phyloP scores from a whole-genome alignment of 805 yeast genomes.

The Tetrapisispora nanseiensis region DNA sequence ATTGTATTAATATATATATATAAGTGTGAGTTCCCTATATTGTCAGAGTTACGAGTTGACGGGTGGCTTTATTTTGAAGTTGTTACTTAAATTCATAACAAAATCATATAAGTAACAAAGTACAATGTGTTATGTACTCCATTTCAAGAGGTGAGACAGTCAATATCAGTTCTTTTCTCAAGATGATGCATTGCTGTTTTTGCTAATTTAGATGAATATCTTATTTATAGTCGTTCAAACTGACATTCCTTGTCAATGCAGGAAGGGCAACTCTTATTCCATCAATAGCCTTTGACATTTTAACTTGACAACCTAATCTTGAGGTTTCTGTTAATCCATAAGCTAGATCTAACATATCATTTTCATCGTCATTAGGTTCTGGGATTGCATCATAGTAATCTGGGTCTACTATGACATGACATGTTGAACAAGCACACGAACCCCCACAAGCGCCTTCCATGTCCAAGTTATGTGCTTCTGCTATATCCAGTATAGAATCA shows the following conservation, averaged over 20 bases:
- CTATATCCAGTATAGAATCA: slow-evolving; percentile 84
- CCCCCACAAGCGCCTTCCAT: slow-evolving; percentile 99
- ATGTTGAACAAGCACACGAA: slow-evolving; percentile 96
- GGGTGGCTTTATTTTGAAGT: no score
- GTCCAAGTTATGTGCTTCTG: slow-evolving; percentile 85
- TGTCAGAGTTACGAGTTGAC: no score
- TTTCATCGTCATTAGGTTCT: slow-evolving; percentile 95
- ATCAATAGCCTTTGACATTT: slow-evolving; percentile 81
- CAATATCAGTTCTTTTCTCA: no score
- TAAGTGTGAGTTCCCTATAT: no score
- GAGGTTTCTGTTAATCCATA: slow-evolving; percentile 96
- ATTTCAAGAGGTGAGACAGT: no score
- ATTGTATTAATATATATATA: no score
- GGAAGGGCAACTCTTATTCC: slow-evolving; percentile 94
- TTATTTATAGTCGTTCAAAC: slow-evolving; percentile 65
- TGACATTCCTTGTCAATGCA: slow-evolving; percentile 92
- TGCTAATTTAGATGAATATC: no score
- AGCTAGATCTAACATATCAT: slow-evolving; percentile 96
- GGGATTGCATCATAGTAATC: slow-evolving; percentile 83
- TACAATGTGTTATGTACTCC: no score
- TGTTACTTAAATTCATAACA: no score
- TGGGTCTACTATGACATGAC: slow-evolving; percentile 94
- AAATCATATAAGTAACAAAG: no score
- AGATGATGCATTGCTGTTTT: not conserved
- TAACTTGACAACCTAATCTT: slow-evolving; percentile 88